Evolutionary conservation across 1,284 basidiomycete genomes (phyloP).

Genomic region (Paramarasmius palmivorus): DNA sequence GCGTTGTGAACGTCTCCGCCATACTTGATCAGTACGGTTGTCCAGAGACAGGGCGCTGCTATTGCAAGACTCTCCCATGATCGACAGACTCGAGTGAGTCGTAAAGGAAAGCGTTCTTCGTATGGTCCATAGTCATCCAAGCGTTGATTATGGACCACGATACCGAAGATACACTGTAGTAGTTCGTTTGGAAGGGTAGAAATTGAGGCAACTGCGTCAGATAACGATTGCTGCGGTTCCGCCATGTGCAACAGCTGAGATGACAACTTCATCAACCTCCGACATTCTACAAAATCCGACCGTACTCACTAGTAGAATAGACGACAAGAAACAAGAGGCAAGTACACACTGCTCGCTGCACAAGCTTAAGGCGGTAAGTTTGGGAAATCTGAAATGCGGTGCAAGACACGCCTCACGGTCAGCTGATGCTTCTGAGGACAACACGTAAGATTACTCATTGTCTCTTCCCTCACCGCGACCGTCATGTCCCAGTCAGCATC

Average conservation of each 20-base stretch:
- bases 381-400: too few species aligned
- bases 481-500: slow-evolving; percentile 45
- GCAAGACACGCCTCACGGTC: neutral
- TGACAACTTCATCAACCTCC: too few species aligned
- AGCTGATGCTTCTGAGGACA: slow-evolving; percentile 1
- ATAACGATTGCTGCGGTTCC: too few species aligned
- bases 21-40: slow-evolving; percentile 23
- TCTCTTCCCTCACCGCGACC: neutral
- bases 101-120: slow-evolving; percentile 18
- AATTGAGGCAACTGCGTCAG: too few species aligned
- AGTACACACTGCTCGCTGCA: too few species aligned
- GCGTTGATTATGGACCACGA: neutral
- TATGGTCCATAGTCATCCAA: neutral
- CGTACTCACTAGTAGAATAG: too few species aligned
- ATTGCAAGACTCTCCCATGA: slow-evolving; percentile 31
- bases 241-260: too few species aligned
- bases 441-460: neutral
- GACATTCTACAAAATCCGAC: too few species aligned
- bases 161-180: too few species aligned
- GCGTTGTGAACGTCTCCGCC: slow-evolving; percentile 17
- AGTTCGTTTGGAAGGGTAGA: too few species aligned
- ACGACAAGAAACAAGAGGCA: too few species aligned
- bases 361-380: too few species aligned
- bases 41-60: slow-evolving; percentile 30
- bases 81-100: slow-evolving; percentile 28